These are phyloP conservation scores for Gamarada debralockiae DNA, from an alignment of 495 filamentous ascomycete genomes.

Conservation along the genomic window DNA sequence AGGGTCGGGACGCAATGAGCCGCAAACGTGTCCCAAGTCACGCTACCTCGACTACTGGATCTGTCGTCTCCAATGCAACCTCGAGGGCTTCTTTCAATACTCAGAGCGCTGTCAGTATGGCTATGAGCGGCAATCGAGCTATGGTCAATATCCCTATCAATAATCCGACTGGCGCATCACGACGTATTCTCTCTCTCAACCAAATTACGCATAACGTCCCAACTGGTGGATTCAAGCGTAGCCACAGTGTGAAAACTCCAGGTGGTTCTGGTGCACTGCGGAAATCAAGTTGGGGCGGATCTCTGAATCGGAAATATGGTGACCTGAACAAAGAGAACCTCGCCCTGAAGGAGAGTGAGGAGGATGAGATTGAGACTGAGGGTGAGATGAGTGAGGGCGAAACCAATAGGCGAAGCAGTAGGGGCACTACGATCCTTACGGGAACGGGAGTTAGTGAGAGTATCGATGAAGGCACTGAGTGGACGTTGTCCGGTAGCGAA, in stretches of 20 bases:
- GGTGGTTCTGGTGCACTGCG: slow-evolving; percentile 59
- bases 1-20: slow-evolving; percentile 53
- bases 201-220: slow-evolving; percentile 77
- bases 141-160: slow-evolving; percentile 42
- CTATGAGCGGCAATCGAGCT: slow-evolving; percentile 37
- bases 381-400: slow-evolving; percentile 26
- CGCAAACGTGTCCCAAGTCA: slow-evolving; percentile 67
- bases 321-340: slow-evolving; percentile 45
- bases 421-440: slow-evolving; percentile 17
- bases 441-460: slow-evolving; percentile 18
- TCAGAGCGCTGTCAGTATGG: slow-evolving; percentile 39
- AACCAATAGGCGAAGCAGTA: slow-evolving; percentile 21
- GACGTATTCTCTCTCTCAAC: slow-evolving; percentile 83
- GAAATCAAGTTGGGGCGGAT: slow-evolving; percentile 72
- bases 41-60: slow-evolving; percentile 21
- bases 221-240: slow-evolving; percentile 53
- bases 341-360: slow-evolving; percentile 40
- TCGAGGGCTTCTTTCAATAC: slow-evolving; percentile 13
- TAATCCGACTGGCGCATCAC: slow-evolving; percentile 36
- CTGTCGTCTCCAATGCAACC: slow-evolving; percentile 17
- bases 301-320: slow-evolving; percentile 34
- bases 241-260: slow-evolving; percentile 59
- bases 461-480: slow-evolving; percentile 23
- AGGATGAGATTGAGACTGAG: slow-evolving; percentile 17
- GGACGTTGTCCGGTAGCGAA: slow-evolving; percentile 16